phyloP scores from a whole-genome alignment of 306 rosid genomes.

The Datisca glomerata region DNA sequence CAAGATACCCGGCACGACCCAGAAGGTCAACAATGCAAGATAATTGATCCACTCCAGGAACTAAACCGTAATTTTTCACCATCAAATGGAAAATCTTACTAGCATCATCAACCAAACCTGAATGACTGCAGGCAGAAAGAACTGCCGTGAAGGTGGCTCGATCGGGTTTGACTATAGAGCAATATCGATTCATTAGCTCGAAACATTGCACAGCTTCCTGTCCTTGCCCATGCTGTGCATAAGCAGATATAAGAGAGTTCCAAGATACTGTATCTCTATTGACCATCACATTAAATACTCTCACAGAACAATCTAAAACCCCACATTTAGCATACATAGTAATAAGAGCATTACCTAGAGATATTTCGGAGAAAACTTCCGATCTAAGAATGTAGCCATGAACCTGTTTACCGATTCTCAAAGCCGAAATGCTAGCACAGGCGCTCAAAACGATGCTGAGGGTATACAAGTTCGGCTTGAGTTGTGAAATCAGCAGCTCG shows the following conservation, averaged over 20 bases:
- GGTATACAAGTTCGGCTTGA: constrained; percentile 45
- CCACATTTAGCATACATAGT: constrained; percentile 77
- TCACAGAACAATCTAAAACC: constrained; percentile 34
- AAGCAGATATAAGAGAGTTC: constrained; percentile 74
- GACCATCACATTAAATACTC: constrained; percentile 49
- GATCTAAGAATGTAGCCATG: constrained; percentile 45
- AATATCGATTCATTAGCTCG: constrained; percentile 42
- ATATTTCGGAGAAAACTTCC: constrained; percentile 28
- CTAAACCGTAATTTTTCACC: constrained; percentile 32
- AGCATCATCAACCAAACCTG: constrained; percentile 59
- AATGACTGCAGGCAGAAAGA: constrained; percentile 76
- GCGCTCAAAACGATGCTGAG: constrained; percentile 53
- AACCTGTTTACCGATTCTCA: constrained; percentile 54
- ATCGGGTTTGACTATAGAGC: constrained; percentile 42
- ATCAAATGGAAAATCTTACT: constrained; percentile 37
- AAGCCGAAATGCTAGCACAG: constrained; percentile 47
- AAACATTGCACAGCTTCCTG: constrained; percentile 51
- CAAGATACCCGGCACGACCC: constrained; percentile 63
- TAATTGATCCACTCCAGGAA: constrained; percentile 54
- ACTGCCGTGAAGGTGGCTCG: constrained; percentile 57
- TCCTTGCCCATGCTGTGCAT: constrained; percentile 65
- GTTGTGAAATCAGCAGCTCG: constrained; percentile 29
- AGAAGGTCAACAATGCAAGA: constrained; percentile 71
- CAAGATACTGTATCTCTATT: constrained; percentile 56
- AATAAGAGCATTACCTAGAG: constrained; percentile 48